phyloP scores from a whole-genome alignment of 2,329 filamentous ascomycete genomes.

The Pseudogymnoascus sp. region DNA sequence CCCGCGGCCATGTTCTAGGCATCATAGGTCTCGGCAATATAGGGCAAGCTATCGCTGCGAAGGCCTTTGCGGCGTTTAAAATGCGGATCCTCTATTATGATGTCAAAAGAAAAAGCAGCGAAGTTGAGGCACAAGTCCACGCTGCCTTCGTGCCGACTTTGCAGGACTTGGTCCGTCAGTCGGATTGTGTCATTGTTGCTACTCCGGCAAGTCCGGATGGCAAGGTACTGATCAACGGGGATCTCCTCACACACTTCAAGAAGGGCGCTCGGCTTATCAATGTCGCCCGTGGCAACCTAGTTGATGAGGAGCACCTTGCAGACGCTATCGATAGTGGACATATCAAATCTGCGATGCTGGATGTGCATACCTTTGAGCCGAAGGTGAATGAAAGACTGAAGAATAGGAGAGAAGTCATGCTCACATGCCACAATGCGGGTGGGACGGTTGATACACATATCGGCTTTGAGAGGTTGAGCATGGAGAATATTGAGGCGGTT shows the following conservation, averaged over 20 bases:
- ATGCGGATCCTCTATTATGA: constrained; percentile 63
- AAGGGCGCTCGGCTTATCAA: constrained; percentile 55
- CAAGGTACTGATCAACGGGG: constrained; percentile 40
- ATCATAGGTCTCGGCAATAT: constrained; percentile 65
- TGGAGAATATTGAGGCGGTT: constrained; percentile 59
- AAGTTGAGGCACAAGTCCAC: constrained; percentile 34
- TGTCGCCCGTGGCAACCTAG: constrained; percentile 55
- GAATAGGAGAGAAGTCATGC: constrained; percentile 33
- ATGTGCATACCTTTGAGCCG: constrained; percentile 58
- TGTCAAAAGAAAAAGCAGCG: constrained; percentile 37
- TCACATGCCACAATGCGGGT: constrained; percentile 62
- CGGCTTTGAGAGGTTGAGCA: constrained; percentile 60
- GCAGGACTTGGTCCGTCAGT: constrained; percentile 41
- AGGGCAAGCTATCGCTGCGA: constrained; percentile 53
- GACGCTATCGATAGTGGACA: constrained; percentile 47
- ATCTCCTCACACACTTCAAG: constrained; percentile 45
- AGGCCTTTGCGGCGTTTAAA: constrained; percentile 50
- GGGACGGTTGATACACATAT: constrained; percentile 55
- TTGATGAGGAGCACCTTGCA: constrained; percentile 57
- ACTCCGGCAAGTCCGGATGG: constrained; percentile 45
- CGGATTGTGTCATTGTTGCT: constrained; percentile 57
- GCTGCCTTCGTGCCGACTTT: constrained; percentile 47
- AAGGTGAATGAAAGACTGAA: constrained; percentile 24
- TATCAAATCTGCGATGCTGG: constrained; percentile 49
- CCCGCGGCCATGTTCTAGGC: constrained; percentile 52